Evolutionary conservation across 176 grass and related monocot species (phyloP).

Genomic region (Avena atlantica): DNA sequence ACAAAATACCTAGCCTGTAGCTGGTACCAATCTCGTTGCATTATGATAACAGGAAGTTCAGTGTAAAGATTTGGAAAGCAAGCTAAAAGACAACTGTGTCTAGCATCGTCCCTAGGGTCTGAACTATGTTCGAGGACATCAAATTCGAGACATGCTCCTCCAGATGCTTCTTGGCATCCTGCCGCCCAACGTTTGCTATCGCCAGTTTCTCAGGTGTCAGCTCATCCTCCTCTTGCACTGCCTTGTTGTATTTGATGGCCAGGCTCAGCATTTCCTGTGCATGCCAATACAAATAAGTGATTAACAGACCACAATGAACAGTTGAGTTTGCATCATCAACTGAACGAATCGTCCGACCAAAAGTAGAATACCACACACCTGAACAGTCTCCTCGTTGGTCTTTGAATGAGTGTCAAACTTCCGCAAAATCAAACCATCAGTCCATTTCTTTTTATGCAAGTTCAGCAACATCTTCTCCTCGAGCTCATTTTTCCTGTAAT

Average conservation of each 20-base stretch:
- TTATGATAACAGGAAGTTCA: conserved; percentile 8
- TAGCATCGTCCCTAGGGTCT: conserved; percentile 96
- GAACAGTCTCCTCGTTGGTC: conserved; percentile 94
- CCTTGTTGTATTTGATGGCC: conserved; percentile 97
- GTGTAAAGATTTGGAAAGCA: not conserved
- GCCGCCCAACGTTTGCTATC: conserved; percentile 94
- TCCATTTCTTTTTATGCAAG: conserved; percentile 99
- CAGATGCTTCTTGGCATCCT: conserved; percentile 98
- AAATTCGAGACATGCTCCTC: conserved; percentile 98
- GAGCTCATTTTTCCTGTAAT: conserved; percentile 97
- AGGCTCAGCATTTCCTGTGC: conserved; percentile 92
- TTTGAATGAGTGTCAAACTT: conserved; percentile 83
- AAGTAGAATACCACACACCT: conserved; percentile 53
- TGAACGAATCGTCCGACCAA: not conserved
- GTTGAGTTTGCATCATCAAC: not conserved
- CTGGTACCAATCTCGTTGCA: not conserved
- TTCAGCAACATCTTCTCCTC: conserved; percentile 98
- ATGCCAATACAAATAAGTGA: conserved; percentile 18
- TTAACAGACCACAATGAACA: not conserved
- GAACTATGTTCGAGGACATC: conserved; percentile 98
- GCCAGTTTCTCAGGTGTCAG: conserved; percentile 93
- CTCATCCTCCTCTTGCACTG: conserved; percentile 98
- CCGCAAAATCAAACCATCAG: conserved; percentile 86
- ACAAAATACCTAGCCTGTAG: not conserved
- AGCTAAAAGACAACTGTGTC: conserved; percentile 92